Evolutionary conservation across 352 stramenopile genomes (phyloP).

Genomic region (Globisporangium solare): DNA sequence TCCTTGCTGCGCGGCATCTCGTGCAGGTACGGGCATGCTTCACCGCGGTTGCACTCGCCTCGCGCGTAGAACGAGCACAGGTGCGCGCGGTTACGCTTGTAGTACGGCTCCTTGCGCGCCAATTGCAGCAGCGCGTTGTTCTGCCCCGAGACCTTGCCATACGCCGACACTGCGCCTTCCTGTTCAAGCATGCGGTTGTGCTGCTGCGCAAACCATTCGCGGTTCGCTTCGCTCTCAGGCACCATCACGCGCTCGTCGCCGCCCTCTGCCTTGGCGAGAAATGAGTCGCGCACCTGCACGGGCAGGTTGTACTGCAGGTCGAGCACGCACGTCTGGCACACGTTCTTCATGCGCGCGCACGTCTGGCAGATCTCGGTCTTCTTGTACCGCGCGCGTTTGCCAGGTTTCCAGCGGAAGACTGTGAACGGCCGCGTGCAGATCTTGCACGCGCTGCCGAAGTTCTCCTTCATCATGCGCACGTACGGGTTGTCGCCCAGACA

Average conservation of each 20-base stretch:
- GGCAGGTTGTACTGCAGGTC: constrained; percentile 98
- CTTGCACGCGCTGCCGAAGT: constrained; percentile 96
- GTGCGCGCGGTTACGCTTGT: constrained; percentile 89
- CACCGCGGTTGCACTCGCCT: constrained; percentile 91
- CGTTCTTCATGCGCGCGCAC: constrained; percentile 99
- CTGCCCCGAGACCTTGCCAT: constrained; percentile 76
- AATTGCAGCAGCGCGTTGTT: constrained; percentile 83
- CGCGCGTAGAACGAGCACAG: constrained; percentile 95
- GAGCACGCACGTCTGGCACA: constrained; percentile 98
- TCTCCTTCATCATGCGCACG: constrained; percentile 98
- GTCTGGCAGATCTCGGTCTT: constrained; percentile 97
- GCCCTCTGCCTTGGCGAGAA: constrained; percentile 56
- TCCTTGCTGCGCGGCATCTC: constrained; percentile 92
- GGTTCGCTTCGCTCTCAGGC: constrained; percentile 92
- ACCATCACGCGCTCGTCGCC: constrained; percentile 62
- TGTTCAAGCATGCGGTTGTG: constrained; percentile 90
- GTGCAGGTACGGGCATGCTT: constrained; percentile 93
- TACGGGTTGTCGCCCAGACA: constrained; percentile 99
- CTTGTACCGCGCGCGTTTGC: constrained; percentile 97
- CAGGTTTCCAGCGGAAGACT: constrained; percentile 97
- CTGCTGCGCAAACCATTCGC: constrained; percentile 93
- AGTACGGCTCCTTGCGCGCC: constrained; percentile 85
- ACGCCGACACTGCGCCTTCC: constrained; percentile 77
- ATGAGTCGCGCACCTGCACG: constrained; percentile 92
- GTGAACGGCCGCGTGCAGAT: constrained; percentile 98